Base-by-base conservation (phyloP, 2,329 filamentous ascomycete genomes). In the Dactylellina leptospora region DNA sequence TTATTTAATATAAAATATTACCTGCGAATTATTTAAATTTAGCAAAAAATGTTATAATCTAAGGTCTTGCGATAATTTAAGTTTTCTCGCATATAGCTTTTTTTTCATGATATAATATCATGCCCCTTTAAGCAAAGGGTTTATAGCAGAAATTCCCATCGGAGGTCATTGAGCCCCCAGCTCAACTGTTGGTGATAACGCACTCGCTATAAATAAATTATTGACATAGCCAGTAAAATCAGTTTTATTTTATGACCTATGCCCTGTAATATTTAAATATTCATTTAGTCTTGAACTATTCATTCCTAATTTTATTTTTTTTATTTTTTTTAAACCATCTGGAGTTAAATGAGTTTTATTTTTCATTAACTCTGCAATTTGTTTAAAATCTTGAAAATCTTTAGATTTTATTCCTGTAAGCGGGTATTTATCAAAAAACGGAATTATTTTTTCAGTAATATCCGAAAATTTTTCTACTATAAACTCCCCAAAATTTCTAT, bases 251-350 rank as follows among this genome's bases (percentile, higher is more conserved):
- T 42, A 40, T 40, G 44, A 40, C 25, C 27, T 38, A 18, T 25
- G 30, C 42, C 30, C 45, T 13, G 22, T 54, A 30, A 42, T 42
- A 40, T 71, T 40, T 38, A 11, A 30, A 55, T 62, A 42, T 54
- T n/a, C 44, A 62, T 62, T 40, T 69, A 61, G 27, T 42, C 55
- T 69, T 69, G 48, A 59, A 59, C 22, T 69, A 50, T 69, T 60
- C 27, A 70, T 62, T 18, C 55, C 55, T 40, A 23, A 62, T 69
- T 36, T 66, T 59, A 59, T 45, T 66, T 59, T 61, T 27, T 64
- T 66, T 73, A 53, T 66, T 72, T 61, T 40, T 22, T 73, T 51
- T 70, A 55, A 50, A 25, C 45, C 42, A 30, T 68, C 30, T 48
- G 47, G n/a, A 22, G 55, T 47, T 51, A 56, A 47, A 68, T 60